Percentiles rank a stretch among this genome's conserved stretches.
These are phyloP conservation scores for Ramaria sp. DNA, from an alignment of 768 basidiomycete genomes.

Conservation along the genomic window DNA sequence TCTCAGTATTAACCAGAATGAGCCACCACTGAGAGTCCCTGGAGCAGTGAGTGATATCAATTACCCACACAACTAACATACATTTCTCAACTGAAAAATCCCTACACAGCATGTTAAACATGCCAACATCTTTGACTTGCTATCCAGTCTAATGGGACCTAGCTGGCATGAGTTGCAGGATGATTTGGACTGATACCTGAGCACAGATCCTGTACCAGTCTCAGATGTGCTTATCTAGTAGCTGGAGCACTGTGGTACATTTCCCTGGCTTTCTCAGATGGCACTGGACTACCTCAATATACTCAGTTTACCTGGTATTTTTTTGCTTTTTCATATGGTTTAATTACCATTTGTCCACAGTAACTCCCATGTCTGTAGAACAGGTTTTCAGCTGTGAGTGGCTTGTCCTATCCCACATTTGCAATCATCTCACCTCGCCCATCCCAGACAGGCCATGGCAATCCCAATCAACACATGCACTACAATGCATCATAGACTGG, in stretches of 20 bases:
- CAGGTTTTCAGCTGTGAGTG: slow-evolving; percentile 20
- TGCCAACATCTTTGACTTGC: slow-evolving; percentile 15
- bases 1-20: neutral
- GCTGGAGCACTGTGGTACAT: slow-evolving; percentile 12
- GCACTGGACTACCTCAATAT: slow-evolving; percentile 6
- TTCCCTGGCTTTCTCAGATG: slow-evolving; percentile 15
- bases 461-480: slow-evolving; percentile 14
- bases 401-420: slow-evolving; percentile 17
- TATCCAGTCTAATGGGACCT: slow-evolving; percentile 6
- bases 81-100: too few relatives aligned
- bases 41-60: neutral
- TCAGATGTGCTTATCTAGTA: slow-evolving; percentile 20
- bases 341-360: slow-evolving; percentile 10
- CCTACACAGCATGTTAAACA: neutral
- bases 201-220: slow-evolving; percentile 13
- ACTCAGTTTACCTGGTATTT: slow-evolving; percentile 16
- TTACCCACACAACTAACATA: neutral
- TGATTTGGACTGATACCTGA: slow-evolving; percentile 21
- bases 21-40: neutral
- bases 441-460: too few relatives aligned
- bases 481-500: slow-evolving; percentile 21
- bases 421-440: slow-evolving; percentile 17
- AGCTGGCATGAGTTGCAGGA: neutral
- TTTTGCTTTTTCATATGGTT: neutral
- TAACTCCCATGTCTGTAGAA: slow-evolving; percentile 21